Base-by-base conservation (phyloP, 352 stramenopile species). In the Ophiocytium majus region DNA sequence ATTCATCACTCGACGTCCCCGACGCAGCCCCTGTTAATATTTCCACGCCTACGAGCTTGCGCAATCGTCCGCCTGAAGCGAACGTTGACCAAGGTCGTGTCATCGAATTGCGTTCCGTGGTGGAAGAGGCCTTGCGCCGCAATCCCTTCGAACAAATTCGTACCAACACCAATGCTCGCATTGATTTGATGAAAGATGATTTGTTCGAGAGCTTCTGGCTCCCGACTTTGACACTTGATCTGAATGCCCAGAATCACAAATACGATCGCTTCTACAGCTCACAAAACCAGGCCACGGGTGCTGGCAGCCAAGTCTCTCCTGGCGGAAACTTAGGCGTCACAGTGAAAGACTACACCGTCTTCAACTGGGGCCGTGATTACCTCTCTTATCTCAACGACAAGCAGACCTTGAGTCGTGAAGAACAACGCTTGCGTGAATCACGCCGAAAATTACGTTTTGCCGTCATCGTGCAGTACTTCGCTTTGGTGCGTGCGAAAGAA, bases 141-240 rank as follows among this genome's bases (percentile, higher is more conserved):
- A 71, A 71, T 28, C 57, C 57, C 28, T 71, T 71, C 57, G 19
- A 71, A 28, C 57, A 71, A 28, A 71, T 71, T 71, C 57, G 57
- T 28, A 28, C 19, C 28, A 23, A 71, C 19, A 23, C 23, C 23
- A 71, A 71, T 23, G 57, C 23, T 23, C 28, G 23, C 23, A 71
- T 71, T 71, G 57, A 71, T 23, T 23, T 71, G 19, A 28, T 28
- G 23, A 71, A 71, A 71, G 28, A 23, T 28, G 28, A 71, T 71
- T 28, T 71, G 19, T 71, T 23, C 19, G 19, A 71, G 28, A 71
- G 57, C 57, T 71, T 71, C 28, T 71, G 57, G 57, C 57, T 71
- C 57, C 57, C 57, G 57, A 23, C 19, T 28, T 71, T 71, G 28
- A 23, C 57, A 23, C 57, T 71, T 71, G 23, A 23, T 23, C 23